A percentile compares a stretch with the other conserved stretches of the same genome.
Evolutionary conservation across 1,139 yeast genomes (phyloP).

Genomic region (Pneumocystis sp.): DNA sequence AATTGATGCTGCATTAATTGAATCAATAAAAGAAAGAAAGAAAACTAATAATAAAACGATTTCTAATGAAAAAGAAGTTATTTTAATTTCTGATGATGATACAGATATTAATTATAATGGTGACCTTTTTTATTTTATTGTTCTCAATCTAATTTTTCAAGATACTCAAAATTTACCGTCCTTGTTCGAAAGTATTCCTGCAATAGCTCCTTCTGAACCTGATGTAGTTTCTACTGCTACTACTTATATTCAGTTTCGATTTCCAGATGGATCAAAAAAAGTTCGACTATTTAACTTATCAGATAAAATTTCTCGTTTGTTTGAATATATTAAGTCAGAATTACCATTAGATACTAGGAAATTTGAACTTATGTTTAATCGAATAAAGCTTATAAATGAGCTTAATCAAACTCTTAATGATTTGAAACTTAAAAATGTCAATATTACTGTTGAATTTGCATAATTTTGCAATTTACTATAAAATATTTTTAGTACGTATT

Average conservation of each 20-base stretch:
- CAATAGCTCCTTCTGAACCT: slow-evolving; percentile 48
- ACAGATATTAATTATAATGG: slow-evolving; percentile 8
- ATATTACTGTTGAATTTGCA: slow-evolving; percentile 49
- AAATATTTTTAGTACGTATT: not conserved
- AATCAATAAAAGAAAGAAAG: slow-evolving; percentile 37
- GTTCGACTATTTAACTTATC: slow-evolving; percentile 52
- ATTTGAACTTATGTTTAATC: slow-evolving; percentile 48
- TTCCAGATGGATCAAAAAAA: slow-evolving; percentile 71
- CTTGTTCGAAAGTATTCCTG: slow-evolving; percentile 23
- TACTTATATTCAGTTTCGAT: slow-evolving; percentile 73
- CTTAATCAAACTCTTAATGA: slow-evolving; percentile 49
- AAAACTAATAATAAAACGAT: slow-evolving; percentile 18
- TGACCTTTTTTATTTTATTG: slow-evolving; percentile 15
- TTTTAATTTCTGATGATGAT: not conserved
- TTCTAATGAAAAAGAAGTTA: slow-evolving; percentile 11
- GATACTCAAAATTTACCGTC: slow-evolving; percentile 24
- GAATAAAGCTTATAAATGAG: slow-evolving; percentile 49
- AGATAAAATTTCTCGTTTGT: slow-evolving; percentile 48
- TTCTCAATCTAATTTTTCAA: slow-evolving; percentile 15
- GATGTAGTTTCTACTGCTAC: slow-evolving; percentile 35
- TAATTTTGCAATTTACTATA: not conserved
- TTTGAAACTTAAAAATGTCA: slow-evolving; percentile 70
- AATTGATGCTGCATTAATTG: slow-evolving; percentile 58
- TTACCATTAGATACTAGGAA: slow-evolving; percentile 34
- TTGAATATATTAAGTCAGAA: slow-evolving; percentile 40